Conservation (phyloP, 1,284 basidiomycete species). For the Papiliotrema flavescens region DNA sequence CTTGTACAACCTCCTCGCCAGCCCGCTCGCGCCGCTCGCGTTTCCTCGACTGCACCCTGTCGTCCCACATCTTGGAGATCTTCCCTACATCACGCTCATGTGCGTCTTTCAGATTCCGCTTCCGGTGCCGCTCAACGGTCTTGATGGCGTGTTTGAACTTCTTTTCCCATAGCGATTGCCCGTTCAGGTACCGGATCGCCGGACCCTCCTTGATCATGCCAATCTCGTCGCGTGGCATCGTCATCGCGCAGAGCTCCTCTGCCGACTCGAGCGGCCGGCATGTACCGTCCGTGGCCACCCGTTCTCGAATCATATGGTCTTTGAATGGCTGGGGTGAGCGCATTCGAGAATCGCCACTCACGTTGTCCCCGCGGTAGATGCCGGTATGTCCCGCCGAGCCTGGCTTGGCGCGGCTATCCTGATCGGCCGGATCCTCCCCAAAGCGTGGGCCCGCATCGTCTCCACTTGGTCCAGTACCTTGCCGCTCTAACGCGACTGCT, state of each 20-base stretch:
- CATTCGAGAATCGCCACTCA: conserved; percentile 37
- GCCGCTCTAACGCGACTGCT: not conserved
- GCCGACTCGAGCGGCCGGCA: conserved; percentile 74
- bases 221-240: conserved; percentile 58
- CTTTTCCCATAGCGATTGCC: conserved; percentile 47
- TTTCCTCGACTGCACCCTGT: conserved; percentile 4
- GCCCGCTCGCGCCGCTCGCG: not conserved
- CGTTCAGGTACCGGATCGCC: conserved; percentile 46
- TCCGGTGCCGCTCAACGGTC: conserved; percentile 37
- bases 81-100: conserved; percentile 28
- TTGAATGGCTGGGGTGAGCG: conserved; percentile 35
- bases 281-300: conserved; percentile 72
- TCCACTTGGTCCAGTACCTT: conserved; percentile 7
- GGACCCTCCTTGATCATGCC: conserved; percentile 54
- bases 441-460: conserved; percentile 57
- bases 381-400: conserved; percentile 63
- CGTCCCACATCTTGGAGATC: conserved; percentile 17
- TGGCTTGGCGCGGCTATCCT: conserved; percentile 32
- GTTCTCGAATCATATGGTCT: conserved; percentile 75
- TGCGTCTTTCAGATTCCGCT: conserved; percentile 39
- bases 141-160: conserved; percentile 35
- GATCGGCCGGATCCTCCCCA: conserved; percentile 27
- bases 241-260: conserved; percentile 62
- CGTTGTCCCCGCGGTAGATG: conserved; percentile 57
- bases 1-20: not conserved